Percentiles rank a stretch among this genome's conserved stretches.
Conservation (phyloP, 345 rosid genomes). For the Boechera divaricarpa region DNA sequence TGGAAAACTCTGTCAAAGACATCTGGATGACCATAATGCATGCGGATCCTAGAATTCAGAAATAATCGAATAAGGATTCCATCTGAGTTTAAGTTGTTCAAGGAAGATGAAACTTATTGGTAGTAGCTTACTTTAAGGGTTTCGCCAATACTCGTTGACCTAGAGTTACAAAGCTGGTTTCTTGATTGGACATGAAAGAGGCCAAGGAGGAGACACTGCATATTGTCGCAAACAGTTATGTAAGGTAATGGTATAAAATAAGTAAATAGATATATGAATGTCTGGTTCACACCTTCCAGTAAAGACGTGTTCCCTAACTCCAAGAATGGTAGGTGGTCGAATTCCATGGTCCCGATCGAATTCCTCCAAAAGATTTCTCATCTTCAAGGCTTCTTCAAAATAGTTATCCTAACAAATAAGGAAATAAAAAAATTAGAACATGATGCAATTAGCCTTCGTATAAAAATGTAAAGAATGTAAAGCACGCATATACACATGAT, state of each 20-base stretch:
- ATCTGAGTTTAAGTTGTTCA: conserved; percentile 11
- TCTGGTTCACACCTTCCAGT: conserved; percentile 77
- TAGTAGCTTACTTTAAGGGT: conserved; percentile 82
- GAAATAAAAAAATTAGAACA: not conserved
- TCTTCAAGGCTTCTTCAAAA: conserved; percentile 97
- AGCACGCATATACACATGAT: conserved; percentile 30
- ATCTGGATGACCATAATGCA: conserved; percentile 99
- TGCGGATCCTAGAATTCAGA: conserved; percentile 71
- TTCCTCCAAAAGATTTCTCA: conserved; percentile 98
- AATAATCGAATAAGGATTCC: conserved; percentile 18
- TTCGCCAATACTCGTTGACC: conserved; percentile 97
- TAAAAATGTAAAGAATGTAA: not conserved
- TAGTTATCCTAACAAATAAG: conserved; percentile 75
- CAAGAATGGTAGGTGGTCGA: conserved; percentile 94
- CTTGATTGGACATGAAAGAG: conserved; percentile 96
- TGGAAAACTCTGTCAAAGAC: conserved; percentile 97
- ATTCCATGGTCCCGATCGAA: conserved; percentile 83
- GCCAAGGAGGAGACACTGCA: conserved; percentile 98
- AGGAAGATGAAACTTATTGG: conserved; percentile 19
- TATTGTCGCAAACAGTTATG: conserved; percentile 29
- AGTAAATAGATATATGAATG: conserved; percentile 21
- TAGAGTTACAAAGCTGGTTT: conserved; percentile 89
- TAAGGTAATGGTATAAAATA: conserved; percentile 3
- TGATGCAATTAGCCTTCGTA: conserved; percentile 34
- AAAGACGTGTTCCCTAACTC: conserved; percentile 96